These are phyloP conservation scores for Diplogelasinospora grovesii DNA, from an alignment of 495 filamentous ascomycete species.

Conservation along the genomic window DNA sequence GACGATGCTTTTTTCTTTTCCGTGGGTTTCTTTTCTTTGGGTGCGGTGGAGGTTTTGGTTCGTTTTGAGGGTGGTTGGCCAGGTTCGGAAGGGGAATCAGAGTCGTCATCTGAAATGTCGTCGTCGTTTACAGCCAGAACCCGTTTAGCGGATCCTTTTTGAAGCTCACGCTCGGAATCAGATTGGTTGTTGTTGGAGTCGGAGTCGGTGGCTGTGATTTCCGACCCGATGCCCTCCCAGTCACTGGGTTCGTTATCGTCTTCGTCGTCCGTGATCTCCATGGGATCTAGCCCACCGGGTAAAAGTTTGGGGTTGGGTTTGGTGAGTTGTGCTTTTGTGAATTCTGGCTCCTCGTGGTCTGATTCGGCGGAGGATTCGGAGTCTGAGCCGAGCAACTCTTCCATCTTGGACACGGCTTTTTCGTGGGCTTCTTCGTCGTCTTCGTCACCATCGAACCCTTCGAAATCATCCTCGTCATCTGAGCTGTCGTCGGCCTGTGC, in stretches of 20 bases:
- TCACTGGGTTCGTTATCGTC: constrained; percentile 14
- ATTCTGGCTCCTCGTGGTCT: neutral
- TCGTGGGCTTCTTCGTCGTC: constrained; percentile 14
- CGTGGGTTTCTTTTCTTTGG: constrained; percentile 3
- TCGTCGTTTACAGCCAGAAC: too few relatives aligned
- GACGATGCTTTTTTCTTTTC: constrained; percentile 12
- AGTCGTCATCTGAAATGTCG: constrained; percentile 20
- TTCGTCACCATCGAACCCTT: too few relatives aligned
- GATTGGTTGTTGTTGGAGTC: neutral
- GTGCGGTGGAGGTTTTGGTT: constrained; percentile 2
- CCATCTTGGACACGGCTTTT: constrained; percentile 11
- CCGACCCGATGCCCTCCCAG: too few relatives aligned
- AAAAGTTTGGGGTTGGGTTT: too few relatives aligned
- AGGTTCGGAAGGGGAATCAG: constrained; percentile 31
- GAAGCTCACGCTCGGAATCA: neutral
- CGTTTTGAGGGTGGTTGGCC: constrained; percentile 18
- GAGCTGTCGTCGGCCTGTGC: too few relatives aligned
- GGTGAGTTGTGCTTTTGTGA: neutral
- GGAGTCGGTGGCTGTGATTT: too few relatives aligned
- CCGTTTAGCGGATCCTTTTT: too few relatives aligned
- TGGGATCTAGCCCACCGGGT: constrained; percentile 14
- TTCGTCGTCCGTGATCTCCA: constrained; percentile 15
- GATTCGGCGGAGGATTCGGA: constrained; percentile 15
- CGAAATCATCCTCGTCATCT: neutral
- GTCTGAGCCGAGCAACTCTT: constrained; percentile 11